These are phyloP conservation scores for Talaromyces sp. DNA, from an alignment of 2,329 filamentous ascomycete species.

Conservation along the genomic window DNA sequence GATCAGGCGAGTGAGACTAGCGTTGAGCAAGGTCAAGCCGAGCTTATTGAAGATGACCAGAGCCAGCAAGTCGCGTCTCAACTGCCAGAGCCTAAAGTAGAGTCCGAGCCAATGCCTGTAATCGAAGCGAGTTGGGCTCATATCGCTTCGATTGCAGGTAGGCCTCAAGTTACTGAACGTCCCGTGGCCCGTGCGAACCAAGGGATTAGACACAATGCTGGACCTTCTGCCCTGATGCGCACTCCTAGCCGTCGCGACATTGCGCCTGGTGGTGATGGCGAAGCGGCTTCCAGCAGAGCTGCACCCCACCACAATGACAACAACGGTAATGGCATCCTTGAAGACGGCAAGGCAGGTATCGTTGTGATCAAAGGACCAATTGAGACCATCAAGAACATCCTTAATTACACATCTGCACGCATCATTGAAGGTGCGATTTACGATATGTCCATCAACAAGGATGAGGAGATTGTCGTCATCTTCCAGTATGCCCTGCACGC, in stretches of 20 bases:
- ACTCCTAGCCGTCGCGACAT: neutral
- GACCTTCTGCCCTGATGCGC: neutral
- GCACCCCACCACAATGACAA: neutral
- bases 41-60: neutral
- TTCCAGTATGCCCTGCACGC: slow-evolving; percentile 40
- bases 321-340: slow-evolving; percentile 7
- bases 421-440: slow-evolving; percentile 40
- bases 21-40: neutral
- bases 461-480: slow-evolving; percentile 31
- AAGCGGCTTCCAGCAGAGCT: neutral
- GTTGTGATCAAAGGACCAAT: slow-evolving; percentile 27
- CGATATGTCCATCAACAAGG: slow-evolving; percentile 34
- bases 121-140: neutral
- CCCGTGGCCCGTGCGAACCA: neutral
- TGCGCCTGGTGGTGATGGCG: neutral
- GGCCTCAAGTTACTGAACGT: neutral
- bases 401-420: slow-evolving; percentile 32
- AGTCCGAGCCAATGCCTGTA: neutral
- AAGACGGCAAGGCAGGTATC: slow-evolving; percentile 29
- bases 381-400: slow-evolving; percentile 21
- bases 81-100: neutral
- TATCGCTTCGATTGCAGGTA: neutral
- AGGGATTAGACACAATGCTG: neutral
- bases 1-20: neutral
- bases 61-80: neutral